These are phyloP conservation scores for Podospora comata DNA, from an alignment of 495 filamentous ascomycete genomes.

Conservation along the genomic window DNA sequence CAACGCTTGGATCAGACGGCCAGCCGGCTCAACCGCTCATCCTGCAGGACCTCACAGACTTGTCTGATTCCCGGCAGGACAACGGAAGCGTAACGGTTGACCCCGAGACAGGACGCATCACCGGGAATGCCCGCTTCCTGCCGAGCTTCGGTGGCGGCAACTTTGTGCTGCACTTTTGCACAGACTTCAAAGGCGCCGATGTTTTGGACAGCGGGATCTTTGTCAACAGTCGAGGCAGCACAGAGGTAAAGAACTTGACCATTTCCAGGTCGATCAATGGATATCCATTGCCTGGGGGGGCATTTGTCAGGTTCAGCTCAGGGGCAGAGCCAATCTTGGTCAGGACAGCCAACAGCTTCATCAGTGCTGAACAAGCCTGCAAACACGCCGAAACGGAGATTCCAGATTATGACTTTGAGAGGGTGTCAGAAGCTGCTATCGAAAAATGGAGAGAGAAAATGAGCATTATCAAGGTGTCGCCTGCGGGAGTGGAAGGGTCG, in stretches of 20 bases:
- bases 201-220: slow-evolving; percentile 65
- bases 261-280: slow-evolving; percentile 59
- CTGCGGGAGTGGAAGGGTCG: slow-evolving; percentile 51
- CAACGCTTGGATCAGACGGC: slow-evolving; percentile 33
- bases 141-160: slow-evolving; percentile 67
- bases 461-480: slow-evolving; percentile 54
- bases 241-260: slow-evolving; percentile 51
- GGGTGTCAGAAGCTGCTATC: slow-evolving; percentile 50
- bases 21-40: slow-evolving; percentile 57
- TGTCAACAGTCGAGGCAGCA: slow-evolving; percentile 55
- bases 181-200: slow-evolving; percentile 63
- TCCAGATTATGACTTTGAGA: slow-evolving; percentile 62
- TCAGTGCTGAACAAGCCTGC: slow-evolving; percentile 63
- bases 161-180: slow-evolving; percentile 62
- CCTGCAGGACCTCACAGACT: slow-evolving; percentile 63
- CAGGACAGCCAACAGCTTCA: slow-evolving; percentile 68
- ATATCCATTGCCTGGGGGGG: slow-evolving; percentile 65
- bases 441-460: slow-evolving; percentile 63
- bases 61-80: slow-evolving; percentile 58
- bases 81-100: slow-evolving; percentile 59
- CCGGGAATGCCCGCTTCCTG: slow-evolving; percentile 61
- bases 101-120: slow-evolving; percentile 56
- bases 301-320: slow-evolving; percentile 48
- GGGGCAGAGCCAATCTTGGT: slow-evolving; percentile 51
- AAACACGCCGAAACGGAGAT: slow-evolving; percentile 65